phyloP scores from a whole-genome alignment of 257 asterid species.

The Hygrophila difformis region DNA sequence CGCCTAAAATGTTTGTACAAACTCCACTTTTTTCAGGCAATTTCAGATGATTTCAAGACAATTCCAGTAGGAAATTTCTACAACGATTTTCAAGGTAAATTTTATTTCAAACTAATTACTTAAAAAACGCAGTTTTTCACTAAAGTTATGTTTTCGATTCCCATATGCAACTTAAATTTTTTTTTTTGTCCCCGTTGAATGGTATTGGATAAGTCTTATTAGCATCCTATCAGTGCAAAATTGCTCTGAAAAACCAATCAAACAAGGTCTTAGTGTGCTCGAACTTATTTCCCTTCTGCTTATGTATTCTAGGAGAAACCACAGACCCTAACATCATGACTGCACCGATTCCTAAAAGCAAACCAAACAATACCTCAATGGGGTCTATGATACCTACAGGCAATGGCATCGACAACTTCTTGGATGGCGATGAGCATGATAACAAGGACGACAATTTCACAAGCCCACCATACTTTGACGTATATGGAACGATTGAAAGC shows the following conservation, averaged over 20 bases:
- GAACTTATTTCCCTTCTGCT: too few species aligned
- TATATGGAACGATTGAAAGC: slow-evolving; percentile 30
- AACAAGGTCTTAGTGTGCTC: neutral
- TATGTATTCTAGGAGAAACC: slow-evolving; percentile 25
- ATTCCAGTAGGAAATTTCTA: slow-evolving; percentile 33
- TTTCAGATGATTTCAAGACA: slow-evolving; percentile 36
- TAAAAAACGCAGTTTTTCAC: too few species aligned
- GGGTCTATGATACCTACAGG: slow-evolving; percentile 23
- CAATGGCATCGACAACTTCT: slow-evolving; percentile 24
- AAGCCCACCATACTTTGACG: slow-evolving; percentile 28
- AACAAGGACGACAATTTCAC: slow-evolving; percentile 35
- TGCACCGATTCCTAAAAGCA: slow-evolving; percentile 18
- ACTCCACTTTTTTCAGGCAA: slow-evolving; percentile 23
- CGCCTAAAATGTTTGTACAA: neutral
- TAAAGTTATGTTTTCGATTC: neutral
- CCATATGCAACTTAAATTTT: too few species aligned
- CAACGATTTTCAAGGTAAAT: slow-evolving; percentile 38
- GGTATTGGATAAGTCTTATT: too few species aligned
- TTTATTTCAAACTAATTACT: too few species aligned
- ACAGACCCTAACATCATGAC: slow-evolving; percentile 19
- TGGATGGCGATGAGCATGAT: slow-evolving; percentile 36
- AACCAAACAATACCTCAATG: slow-evolving; percentile 23
- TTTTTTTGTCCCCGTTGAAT: too few species aligned
- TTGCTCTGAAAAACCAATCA: too few species aligned
- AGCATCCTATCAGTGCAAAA: too few species aligned